Evolutionary conservation across 176 grass and related monocot species (phyloP), one percentile per base, ranked within the genome.

Genomic region (Phoenix roebelenii): DNA sequence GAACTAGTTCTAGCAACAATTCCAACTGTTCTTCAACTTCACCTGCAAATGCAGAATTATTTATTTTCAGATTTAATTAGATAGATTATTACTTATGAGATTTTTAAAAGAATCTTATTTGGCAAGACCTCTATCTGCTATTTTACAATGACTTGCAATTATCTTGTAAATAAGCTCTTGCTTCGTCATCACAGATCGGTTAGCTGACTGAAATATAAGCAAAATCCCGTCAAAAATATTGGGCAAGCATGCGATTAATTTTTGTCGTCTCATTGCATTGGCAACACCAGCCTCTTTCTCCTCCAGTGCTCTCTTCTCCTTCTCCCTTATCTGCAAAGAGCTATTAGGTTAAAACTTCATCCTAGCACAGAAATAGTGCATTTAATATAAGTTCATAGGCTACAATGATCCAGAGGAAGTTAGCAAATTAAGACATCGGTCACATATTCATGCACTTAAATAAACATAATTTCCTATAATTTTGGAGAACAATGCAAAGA

Each of bases 131-230:
- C 65, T 80, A 35, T 89, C 90, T 0, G 76, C 70, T 29, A 89
- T 86, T 57, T 81, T 95, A 1, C 59, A 79, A 68, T 78, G 82
- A 52, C 66, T 81, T 26, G 77, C 70, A 60, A 89, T 78, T 44
- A 95, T 78, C 73, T 84, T 86, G 23, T 95, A 51, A n/a, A 89
- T 77, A 3, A 89, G 71, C 74, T 89, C 86, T 55, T 89, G 80
- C 60, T 84, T 89, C 63, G 85, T 79, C 79, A 89, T 78, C 18
- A 86, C 86, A 57, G 85, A 81, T 26, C 76, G 63, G 19, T 95
- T 75, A 52, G 64, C 72, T 22, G 90, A 95, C 32, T 85, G 79
- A 55, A 78, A 89, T 35, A 77, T 73, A 17, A 89, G 79, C 51
- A 84, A 64, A 44, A 90, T 63, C n/a, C 69, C 60, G 59, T 89